Evolutionary conservation across 1,284 basidiomycete species (phyloP).

Genomic region (Rhodotorula sp.): DNA sequence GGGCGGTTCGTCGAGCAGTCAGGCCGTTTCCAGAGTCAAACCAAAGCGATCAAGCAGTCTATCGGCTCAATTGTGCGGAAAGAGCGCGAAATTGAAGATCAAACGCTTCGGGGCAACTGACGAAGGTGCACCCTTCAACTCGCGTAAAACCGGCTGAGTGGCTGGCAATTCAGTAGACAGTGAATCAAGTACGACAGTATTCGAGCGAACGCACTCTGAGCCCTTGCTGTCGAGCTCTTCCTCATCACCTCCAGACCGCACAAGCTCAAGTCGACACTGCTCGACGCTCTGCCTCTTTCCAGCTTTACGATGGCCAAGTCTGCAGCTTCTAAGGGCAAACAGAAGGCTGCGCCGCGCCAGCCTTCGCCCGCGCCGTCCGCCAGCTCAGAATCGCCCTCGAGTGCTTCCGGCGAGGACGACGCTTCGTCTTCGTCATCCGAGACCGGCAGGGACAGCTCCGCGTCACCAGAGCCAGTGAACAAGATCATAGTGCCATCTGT

Average conservation of each 20-base stretch:
- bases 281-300: background rate
- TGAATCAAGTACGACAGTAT: no score
- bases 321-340: background rate
- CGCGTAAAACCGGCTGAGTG: no score
- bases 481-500: background rate
- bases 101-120: no score
- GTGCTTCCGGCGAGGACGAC: conserved; percentile 12
- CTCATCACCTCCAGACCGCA: background rate
- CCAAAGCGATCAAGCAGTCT: no score
- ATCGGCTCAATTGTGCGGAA: no score
- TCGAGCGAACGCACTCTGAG: background rate
- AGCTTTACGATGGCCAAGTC: conserved; percentile 20
- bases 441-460: conserved; percentile 11
- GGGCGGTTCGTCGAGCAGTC: no score
- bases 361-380: conserved; percentile 15
- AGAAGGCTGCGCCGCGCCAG: background rate
- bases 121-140: no score
- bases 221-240: background rate
- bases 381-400: conserved; percentile 11
- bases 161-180: no score
- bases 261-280: background rate
- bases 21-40: no score
- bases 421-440: conserved; percentile 1
- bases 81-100: no score
- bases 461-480: conserved; percentile 14